Percentiles rank a stretch among this genome's conserved stretches.
phyloP scores from a whole-genome alignment of 2,329 filamentous ascomycete species.

The Huntiella abstrusa region DNA sequence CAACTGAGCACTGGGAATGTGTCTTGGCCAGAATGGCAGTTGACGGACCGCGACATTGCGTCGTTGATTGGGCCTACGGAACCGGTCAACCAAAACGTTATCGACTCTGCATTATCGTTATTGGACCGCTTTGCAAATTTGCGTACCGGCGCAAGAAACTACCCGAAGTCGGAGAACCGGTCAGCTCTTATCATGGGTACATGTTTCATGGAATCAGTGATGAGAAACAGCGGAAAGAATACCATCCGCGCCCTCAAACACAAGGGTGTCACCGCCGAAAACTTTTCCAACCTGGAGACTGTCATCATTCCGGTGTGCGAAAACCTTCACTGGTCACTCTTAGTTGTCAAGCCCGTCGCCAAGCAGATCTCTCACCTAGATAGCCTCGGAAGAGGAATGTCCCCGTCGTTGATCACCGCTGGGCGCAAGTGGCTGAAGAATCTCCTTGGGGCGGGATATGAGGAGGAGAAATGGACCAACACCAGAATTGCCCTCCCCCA shows the following conservation, averaged over 20 bases:
- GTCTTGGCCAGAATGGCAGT: too few relatives aligned
- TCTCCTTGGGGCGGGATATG: constrained; percentile 36
- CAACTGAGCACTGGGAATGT: too few relatives aligned
- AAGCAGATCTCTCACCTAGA: constrained; percentile 50
- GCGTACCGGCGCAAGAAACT: constrained; percentile 31
- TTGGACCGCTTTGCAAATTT: constrained; percentile 41
- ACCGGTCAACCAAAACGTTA: constrained; percentile 20
- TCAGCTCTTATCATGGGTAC: constrained; percentile 45
- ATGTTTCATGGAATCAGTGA: constrained; percentile 42
- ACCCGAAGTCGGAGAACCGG: constrained; percentile 27
- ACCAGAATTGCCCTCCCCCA: too few relatives aligned
- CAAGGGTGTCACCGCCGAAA: constrained; percentile 34
- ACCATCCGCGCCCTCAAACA: constrained; percentile 38
- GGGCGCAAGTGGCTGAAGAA: constrained; percentile 36
- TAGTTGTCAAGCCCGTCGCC: constrained; percentile 43
- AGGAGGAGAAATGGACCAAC: constrained; percentile 37
- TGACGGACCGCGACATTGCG: too few relatives aligned
- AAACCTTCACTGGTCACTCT: constrained; percentile 48
- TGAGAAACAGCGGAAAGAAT: constrained; percentile 25
- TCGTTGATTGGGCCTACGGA: too few relatives aligned
- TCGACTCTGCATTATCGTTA: constrained; percentile 46
- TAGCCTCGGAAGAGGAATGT: constrained; percentile 32
- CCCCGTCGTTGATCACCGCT: constrained; percentile 21
- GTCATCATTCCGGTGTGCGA: constrained; percentile 52
- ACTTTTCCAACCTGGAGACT: constrained; percentile 45